Evolutionary conservation across 257 asterid species (phyloP), one percentile per base, ranked within the genome.

Genomic region (Leonotis leonurus): DNA sequence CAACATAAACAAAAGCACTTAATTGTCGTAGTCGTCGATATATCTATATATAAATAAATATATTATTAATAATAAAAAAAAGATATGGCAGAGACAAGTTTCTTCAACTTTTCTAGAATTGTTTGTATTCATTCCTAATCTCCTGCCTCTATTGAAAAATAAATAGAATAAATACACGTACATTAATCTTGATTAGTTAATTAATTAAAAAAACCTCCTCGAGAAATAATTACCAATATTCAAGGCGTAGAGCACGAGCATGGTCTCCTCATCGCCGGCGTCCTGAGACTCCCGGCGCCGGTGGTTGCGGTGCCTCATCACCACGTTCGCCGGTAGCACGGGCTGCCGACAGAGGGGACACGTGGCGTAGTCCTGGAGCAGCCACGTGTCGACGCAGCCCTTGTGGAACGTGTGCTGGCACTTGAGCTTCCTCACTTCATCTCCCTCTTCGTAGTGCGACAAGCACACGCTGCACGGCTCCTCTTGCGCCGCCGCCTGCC

Each of bases 371-470:
- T 78, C 83, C 6, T 63, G 74, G 53, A 72, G 83, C 17, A 86
- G 84, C 95, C 95, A 86, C 73, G 77, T 68, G 80, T 86, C 92
- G 6, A 86, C 58, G 52, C 95, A 86, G 16, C 69, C 64, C 75
- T 79, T 81, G 20, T 86, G 95, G 67, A 83, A 86, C 1, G 75
- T 70, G 58, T 86, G 95, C 37, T 65, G 58, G 68, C 93, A 87
- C 67, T 82, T 80, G 60, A 87, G 62, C 40, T 69, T 74, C 70
- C 95, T 72, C 14, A 84, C 60, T 58, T 72, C 76, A 2, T 87
- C 95, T 6, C 88, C 89, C 11, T 82, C 82, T 29, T 82, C 88
- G 12, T 77, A 79, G 3, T 12, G 7, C 1, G 85, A 77, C 7
- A 87, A 60, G 56, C 95, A 87, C 59, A 87, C 86, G 0, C 83